phyloP scores from a whole-genome alignment of 129 eudicot species.

The Logfia minima region DNA sequence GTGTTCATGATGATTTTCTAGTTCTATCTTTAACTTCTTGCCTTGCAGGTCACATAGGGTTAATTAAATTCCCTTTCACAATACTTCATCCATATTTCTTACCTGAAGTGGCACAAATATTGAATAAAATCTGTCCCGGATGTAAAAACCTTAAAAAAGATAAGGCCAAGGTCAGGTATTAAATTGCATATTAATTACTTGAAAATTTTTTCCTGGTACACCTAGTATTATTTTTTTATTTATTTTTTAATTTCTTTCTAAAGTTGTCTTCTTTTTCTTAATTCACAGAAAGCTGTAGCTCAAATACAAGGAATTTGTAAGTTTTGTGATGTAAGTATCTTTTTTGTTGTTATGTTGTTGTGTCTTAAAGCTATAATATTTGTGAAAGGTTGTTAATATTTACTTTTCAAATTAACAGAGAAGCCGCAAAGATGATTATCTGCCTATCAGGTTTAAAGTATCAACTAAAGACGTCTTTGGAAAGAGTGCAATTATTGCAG shows the following conservation, averaged over 20 bases:
- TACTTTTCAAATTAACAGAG: conserved; percentile 43
- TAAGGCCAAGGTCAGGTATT: conserved; percentile 74
- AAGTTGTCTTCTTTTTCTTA: conserved; percentile 21
- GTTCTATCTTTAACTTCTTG: background rate
- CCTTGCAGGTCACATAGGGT: conserved; percentile 82
- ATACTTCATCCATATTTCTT: conserved; percentile 77
- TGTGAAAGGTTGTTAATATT: conserved; percentile 6
- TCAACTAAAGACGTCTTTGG: conserved; percentile 71
- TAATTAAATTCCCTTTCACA: conserved; percentile 64
- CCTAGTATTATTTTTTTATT: background rate
- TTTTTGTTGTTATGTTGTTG: background rate
- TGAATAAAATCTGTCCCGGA: conserved; percentile 84
- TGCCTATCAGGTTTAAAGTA: conserved; percentile 56
- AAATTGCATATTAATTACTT: conserved; percentile 18
- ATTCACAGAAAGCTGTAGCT: conserved; percentile 42
- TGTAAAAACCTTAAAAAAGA: conserved; percentile 55
- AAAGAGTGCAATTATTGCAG: conserved; percentile 66
- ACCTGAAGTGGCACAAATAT: conserved; percentile 64
- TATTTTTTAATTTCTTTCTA: conserved; percentile 1
- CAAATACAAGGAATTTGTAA: conserved; percentile 42
- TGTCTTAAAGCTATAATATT: conserved; percentile 8
- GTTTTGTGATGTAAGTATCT: conserved; percentile 78
- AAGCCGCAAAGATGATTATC: conserved; percentile 45
- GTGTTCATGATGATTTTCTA: conserved; percentile 9
- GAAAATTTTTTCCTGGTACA: background rate